Conservation (phyloP, 345 rosid species). For the Rhodamnia argentea region DNA sequence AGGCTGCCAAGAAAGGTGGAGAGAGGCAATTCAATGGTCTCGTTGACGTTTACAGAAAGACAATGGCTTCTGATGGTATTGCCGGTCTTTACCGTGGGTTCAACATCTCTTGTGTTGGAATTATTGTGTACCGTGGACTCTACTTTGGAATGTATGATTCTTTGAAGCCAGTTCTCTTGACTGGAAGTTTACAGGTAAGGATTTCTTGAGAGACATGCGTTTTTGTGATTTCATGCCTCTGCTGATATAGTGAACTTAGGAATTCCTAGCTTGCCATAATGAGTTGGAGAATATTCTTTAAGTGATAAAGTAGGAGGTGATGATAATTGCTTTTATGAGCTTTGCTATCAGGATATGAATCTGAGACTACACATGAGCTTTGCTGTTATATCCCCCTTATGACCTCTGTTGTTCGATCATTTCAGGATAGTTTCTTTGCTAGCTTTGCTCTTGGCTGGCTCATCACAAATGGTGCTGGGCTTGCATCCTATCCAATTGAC, state of each 20-base stretch:
- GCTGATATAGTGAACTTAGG: not conserved
- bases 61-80: constrained; percentile 58
- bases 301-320: not conserved
- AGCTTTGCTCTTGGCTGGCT: constrained; percentile 75
- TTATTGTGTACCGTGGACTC: constrained; percentile 75
- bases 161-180: constrained; percentile 66
- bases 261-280: not conserved
- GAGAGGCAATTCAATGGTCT: constrained; percentile 85
- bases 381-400: not conserved
- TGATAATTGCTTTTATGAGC: not conserved
- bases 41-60: constrained; percentile 73
- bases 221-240: not conserved
- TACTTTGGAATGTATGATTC: constrained; percentile 91
- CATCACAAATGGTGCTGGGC: constrained; percentile 84
- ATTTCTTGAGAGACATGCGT: not conserved
- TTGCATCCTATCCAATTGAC: constrained; percentile 82
- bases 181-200: constrained; percentile 48
- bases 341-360: not conserved
- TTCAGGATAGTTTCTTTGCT: constrained; percentile 67
- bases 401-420: constrained; percentile 1
- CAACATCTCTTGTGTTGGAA: constrained; percentile 77
- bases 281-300: not conserved
- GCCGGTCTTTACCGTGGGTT: constrained; percentile 91
- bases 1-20: constrained; percentile 83
- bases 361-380: not conserved